Evolutionary conservation across 371 early-diverging fungal species (phyloP), one percentile per base, ranked within the genome.

Genomic region (Gilbertella persicaria): DNA sequence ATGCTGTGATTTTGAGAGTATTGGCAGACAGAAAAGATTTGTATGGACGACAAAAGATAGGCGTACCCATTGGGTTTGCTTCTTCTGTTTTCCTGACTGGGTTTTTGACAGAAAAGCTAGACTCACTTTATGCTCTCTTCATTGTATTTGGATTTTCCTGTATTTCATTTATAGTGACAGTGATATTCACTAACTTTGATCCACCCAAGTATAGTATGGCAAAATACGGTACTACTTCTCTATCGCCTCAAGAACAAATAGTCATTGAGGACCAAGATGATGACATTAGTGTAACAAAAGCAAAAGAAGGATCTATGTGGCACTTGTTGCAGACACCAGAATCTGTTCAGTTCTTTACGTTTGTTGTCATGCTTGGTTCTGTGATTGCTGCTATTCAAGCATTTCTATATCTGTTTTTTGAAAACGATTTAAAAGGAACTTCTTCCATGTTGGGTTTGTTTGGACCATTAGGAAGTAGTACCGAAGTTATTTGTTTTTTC

Each of bases 31-130:
- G 51, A n/a, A 67, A 63, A 25, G 62, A 62, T 6, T 35, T 72
- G 0, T 72, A 68, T 54, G 72, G 72, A 6, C 56, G 58, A 8
- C 68, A 68, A 45, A 72, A 72, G 48, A 50, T 58, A 23, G 62
- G 63, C n/a, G 54, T 62, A 3, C 72, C 72, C 5, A 58, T 72
- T 23, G 72, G 72, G 0, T 65, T 66, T 53, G 66, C 66, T 9
- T 43, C 55, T 0, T 44, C 66, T 36, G 64, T 72, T 8, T 72
- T 72, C 33, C 42, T 72, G 45, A 67, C 68, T 0, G 72, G 72
- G 0, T 36, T 58, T 14, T 25, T 65, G 9, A 62, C 58, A 29
- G 66, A 72, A 36, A 42, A 50, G 9, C 39, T 67, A 25, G 60
- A 54, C 9, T 45, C 61, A 0, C 28, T 52, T 13, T 72, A 66